Evolutionary conservation across 768 basidiomycete species (phyloP).

Genomic region (Boletus rubropictus): DNA sequence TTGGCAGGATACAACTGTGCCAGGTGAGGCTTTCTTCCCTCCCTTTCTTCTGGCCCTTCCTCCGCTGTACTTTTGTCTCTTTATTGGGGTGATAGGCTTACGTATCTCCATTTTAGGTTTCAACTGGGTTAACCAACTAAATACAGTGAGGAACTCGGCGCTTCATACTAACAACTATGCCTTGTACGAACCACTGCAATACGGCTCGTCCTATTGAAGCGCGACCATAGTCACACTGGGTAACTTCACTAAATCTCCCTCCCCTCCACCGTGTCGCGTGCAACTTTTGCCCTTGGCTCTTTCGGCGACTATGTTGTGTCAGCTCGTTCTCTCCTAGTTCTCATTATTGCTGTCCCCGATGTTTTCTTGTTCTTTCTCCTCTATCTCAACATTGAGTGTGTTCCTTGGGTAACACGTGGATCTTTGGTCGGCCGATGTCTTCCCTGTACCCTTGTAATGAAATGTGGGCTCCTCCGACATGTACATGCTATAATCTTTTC

Average conservation of each 20-base stretch:
- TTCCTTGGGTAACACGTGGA: neutral
- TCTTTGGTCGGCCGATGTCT: neutral
- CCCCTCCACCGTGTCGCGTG: neutral
- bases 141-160: constrained; percentile 8
- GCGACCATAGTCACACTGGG: neutral
- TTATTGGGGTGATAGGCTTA: neutral
- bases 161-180: constrained; percentile 25
- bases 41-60: neutral
- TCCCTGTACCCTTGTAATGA: neutral
- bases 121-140: constrained; percentile 32
- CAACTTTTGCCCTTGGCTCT: neutral
- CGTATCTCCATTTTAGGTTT: constrained; percentile 25
- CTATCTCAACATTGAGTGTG: neutral
- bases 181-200: constrained; percentile 23
- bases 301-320: neutral
- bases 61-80: neutral
- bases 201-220: constrained; percentile 6
- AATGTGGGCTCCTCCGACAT: too few relatives aligned
- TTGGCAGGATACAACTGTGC: constrained; percentile 52
- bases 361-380: neutral
- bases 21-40: constrained; percentile 39
- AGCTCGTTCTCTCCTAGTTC: neutral
- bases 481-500: too few relatives aligned
- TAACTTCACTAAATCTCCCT: neutral
- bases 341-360: neutral